Evolutionary conservation across 202 grass and related monocot genomes (phyloP).

Genomic region (Zoysia matrella): DNA sequence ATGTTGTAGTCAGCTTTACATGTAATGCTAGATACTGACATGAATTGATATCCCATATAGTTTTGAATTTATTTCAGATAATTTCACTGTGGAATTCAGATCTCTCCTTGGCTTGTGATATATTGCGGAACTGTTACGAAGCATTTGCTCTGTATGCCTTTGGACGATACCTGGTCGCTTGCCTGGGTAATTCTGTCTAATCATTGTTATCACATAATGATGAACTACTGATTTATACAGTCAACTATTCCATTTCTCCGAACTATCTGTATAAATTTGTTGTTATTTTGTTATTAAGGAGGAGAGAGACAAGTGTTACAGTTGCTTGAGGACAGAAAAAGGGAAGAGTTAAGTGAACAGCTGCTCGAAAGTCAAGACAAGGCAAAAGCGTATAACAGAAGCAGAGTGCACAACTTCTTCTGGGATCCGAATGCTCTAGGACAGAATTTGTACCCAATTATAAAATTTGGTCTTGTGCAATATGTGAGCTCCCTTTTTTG

Average conservation of each 20-base stretch:
- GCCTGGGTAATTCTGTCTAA: constrained; percentile 61
- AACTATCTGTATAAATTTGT: background rate
- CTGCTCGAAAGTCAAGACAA: constrained; percentile 59
- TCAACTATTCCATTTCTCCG: background rate
- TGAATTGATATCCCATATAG: constrained; percentile 36
- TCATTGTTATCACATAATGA: constrained; percentile 4
- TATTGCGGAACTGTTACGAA: constrained; percentile 89
- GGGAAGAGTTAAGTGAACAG: constrained; percentile 58
- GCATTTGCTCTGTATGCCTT: constrained; percentile 93
- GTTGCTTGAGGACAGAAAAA: constrained; percentile 71
- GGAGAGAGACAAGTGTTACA: constrained; percentile 69
- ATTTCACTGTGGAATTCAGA: constrained; percentile 77
- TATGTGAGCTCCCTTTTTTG: constrained; percentile 61
- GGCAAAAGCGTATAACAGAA: constrained; percentile 24
- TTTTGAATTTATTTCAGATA: constrained; percentile 56
- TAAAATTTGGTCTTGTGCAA: constrained; percentile 94
- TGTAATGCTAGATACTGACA: constrained; percentile 9
- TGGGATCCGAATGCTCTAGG: constrained; percentile 65
- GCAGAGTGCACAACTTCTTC: constrained; percentile 53
- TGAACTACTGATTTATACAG: background rate
- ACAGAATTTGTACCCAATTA: constrained; percentile 68
- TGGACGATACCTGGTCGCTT: constrained; percentile 82
- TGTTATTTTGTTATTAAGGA: constrained; percentile 47
- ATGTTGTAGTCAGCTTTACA: background rate
- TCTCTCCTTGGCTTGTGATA: constrained; percentile 86